These are phyloP conservation scores for Westerdykella aurantiaca DNA, from an alignment of 2,329 filamentous ascomycete species.

Conservation along the genomic window DNA sequence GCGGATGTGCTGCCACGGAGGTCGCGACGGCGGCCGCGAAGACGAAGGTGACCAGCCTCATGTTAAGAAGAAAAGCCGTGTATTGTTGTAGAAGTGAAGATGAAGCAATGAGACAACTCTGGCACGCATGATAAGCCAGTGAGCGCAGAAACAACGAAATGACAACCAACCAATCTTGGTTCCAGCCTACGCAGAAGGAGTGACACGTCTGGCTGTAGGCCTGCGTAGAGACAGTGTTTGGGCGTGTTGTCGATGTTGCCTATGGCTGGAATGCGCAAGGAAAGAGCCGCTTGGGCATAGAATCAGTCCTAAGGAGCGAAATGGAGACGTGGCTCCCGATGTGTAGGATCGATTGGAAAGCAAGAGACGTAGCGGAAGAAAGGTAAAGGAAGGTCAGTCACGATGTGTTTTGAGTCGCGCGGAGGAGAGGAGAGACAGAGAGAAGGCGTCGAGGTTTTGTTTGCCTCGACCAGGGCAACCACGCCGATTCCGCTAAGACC, in stretches of 20 bases:
- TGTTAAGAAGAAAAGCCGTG: conserved; percentile 13
- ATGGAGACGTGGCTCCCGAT: conserved; percentile 25
- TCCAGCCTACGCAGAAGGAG: neutral
- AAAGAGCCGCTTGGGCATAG: conserved; percentile 12
- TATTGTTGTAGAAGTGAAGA: conserved; percentile 1
- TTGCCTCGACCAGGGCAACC: neutral
- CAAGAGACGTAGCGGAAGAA: conserved; percentile 3
- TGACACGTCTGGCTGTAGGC: neutral
- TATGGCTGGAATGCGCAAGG: conserved; percentile 13
- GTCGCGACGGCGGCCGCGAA: conserved; percentile 39
- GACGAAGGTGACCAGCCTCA: conserved; percentile 34
- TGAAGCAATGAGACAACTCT: neutral
- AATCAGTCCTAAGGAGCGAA: conserved; percentile 29
- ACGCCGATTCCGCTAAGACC: too few relatives aligned
- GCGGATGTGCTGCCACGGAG: conserved; percentile 53
- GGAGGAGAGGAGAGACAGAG: neutral
- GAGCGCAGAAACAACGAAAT: neutral
- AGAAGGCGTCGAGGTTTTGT: neutral
- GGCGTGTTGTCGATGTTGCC: neutral
- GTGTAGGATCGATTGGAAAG: conserved; percentile 17
- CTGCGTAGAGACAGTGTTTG: neutral
- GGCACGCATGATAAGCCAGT: conserved; percentile 4
- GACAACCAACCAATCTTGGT: neutral
- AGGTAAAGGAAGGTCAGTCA: too few relatives aligned
- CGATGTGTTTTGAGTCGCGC: too few relatives aligned